A percentile compares a stretch with the other conserved stretches of the same genome.
Conservation (phyloP, 371 early-diverging fungal species). For the Gilbertella persicaria region DNA sequence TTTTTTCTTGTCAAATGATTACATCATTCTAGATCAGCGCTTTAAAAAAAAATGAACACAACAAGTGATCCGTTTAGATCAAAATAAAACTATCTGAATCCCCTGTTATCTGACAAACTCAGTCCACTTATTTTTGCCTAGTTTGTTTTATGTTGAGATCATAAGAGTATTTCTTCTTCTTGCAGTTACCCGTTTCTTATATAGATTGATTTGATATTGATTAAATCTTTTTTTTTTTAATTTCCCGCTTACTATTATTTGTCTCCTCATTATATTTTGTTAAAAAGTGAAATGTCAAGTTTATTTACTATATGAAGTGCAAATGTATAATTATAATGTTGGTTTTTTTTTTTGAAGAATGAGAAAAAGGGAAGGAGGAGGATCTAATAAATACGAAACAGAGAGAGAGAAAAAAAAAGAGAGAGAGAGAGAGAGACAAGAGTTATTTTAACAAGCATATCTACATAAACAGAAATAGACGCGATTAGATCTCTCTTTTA, state of each 20-base stretch:
- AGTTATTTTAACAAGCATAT: background rate
- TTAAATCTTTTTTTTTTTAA: background rate
- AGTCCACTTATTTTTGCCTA: constrained; percentile 1
- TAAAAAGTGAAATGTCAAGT: no score
- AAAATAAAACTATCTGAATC: constrained; percentile 26
- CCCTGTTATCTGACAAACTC: constrained; percentile 21
- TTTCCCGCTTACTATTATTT: background rate
- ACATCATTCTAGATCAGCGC: constrained; percentile 5
- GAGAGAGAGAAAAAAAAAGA: background rate
- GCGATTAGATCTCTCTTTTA: constrained; percentile 13
- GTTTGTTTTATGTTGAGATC: background rate
- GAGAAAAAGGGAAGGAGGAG: background rate
- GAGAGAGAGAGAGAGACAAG: background rate
- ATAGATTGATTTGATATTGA: background rate
- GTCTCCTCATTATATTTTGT: no score
- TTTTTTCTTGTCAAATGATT: constrained; percentile 8
- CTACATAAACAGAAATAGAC: no score
- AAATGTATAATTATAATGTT: background rate
- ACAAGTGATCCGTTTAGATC: constrained; percentile 22
- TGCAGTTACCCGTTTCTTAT: background rate
- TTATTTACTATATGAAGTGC: no score
- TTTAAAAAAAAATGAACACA: background rate
- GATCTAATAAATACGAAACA: background rate
- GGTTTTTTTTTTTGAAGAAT: background rate
- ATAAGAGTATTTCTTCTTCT: background rate